phyloP scores from a whole-genome alignment of 2,329 filamentous ascomycete genomes.

The Fusarium xyrophilum region DNA sequence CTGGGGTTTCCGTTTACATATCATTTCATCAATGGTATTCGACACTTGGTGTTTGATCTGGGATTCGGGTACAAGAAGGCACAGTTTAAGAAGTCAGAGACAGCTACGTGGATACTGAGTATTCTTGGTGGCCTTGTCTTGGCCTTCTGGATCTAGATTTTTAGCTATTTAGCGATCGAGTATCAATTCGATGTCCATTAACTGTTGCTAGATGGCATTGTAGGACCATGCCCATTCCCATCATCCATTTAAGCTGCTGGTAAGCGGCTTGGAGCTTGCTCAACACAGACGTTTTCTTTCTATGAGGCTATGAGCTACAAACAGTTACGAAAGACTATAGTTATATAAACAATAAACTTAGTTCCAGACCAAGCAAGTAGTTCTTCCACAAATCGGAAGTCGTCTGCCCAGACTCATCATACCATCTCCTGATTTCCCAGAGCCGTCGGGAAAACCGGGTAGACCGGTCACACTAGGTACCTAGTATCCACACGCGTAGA shows the following conservation, averaged over 20 bases:
- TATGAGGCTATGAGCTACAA: background rate
- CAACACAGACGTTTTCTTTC: background rate
- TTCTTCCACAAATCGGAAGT: background rate
- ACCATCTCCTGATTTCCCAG: background rate
- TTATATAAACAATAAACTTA: background rate
- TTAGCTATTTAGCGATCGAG: background rate
- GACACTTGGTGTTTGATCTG: slow-evolving; percentile 24
- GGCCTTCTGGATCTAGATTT: slow-evolving; percentile 7
- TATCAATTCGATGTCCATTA: background rate
- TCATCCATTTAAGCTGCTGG: background rate
- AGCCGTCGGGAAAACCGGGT: background rate
- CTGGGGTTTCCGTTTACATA: slow-evolving; percentile 21
- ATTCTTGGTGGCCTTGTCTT: slow-evolving; percentile 7
- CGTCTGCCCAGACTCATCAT: background rate
- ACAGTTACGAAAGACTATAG: background rate
- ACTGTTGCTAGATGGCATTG: background rate
- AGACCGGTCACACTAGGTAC: background rate
- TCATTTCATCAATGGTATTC: slow-evolving; percentile 21
- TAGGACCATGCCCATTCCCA: background rate
- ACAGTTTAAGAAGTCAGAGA: slow-evolving; percentile 15
- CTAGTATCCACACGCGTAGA: background rate
- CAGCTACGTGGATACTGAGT: slow-evolving; percentile 12
- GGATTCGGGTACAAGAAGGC: slow-evolving; percentile 24
- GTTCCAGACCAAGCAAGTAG: background rate
- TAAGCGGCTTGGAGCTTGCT: background rate